A percentile compares a stretch with the other conserved stretches of the same genome.
Evolutionary conservation across 139 green algal genomes (phyloP).

Genomic region (Desmodesmus armatus): DNA sequence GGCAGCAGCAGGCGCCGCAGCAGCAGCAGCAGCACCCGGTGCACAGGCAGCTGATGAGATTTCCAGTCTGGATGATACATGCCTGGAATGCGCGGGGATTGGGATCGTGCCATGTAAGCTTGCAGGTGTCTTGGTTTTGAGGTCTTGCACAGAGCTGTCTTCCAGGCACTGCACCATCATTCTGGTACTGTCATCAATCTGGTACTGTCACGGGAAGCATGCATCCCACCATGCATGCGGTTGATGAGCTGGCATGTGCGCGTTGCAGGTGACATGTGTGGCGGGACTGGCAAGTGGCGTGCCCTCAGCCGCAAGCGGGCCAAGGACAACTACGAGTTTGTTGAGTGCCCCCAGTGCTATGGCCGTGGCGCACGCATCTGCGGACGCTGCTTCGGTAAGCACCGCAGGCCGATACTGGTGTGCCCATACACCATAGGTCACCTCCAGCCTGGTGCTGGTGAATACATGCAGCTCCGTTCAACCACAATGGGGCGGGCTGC

Average conservation of each 20-base stretch:
- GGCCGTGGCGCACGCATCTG: slow-evolving; percentile 93
- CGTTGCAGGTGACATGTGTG: slow-evolving; percentile 96
- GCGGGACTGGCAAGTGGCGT: slow-evolving; percentile 97
- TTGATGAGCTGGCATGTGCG: not conserved
- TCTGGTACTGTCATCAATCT: too few species aligned
- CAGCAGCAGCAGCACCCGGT: slow-evolving; percentile 32
- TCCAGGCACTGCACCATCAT: too few species aligned
- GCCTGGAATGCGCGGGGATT: slow-evolving; percentile 85
- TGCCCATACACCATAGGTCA: too few species aligned
- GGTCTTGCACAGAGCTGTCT: too few species aligned
- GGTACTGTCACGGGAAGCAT: too few species aligned
- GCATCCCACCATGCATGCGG: not conserved
- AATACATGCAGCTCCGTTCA: too few species aligned
- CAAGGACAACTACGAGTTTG: slow-evolving; percentile 98
- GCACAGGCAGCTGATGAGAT: slow-evolving; percentile 43
- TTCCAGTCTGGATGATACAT: slow-evolving; percentile 56
- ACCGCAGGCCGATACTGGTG: too few species aligned
- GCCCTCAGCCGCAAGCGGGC: slow-evolving; percentile 93
- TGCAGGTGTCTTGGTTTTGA: too few species aligned
- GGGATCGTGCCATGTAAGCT: slow-evolving; percentile 82
- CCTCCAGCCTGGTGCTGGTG: too few species aligned
- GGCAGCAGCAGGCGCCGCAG: slow-evolving; percentile 33
- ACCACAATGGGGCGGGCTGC: too few species aligned
- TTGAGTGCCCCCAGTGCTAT: slow-evolving; percentile 98
- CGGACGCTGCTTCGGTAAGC: slow-evolving; percentile 90